Base-by-base conservation (phyloP, 2,329 filamentous ascomycete genomes). In the Monilinia vaccinii-corymbosi region DNA sequence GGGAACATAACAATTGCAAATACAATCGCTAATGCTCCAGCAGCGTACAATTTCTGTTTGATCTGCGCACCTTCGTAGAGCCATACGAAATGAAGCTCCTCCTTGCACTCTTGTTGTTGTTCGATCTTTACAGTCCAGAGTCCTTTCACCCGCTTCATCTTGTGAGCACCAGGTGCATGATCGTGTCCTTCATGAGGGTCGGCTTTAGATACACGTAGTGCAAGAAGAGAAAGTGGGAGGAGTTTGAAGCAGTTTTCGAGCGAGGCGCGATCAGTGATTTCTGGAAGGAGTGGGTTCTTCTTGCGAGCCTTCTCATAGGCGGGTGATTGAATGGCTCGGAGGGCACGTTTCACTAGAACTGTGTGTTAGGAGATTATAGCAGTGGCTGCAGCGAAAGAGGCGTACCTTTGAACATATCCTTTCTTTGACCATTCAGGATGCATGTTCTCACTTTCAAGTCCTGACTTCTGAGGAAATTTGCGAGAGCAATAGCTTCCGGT, bases 61-160 rank as follows among this genome's bases (percentile, higher is more conserved):
- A 93, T 84, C 76, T 97, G 93, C 60, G 89, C 86, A 21, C 93
- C 93, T 71, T 99, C 94, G 74, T 92, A 97, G 58, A 99, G 79
- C 91, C 93, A 99, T 62, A 93, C 87, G 72, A 97, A 99, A 79
- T 99, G 93, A 80, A 94, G 85, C 44, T 93, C 89, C 60, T 94
- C 89, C 52, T 77, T 77, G 60, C 87, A 87, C 70, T 97, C 93
- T 75, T 99, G 94, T 75, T 99, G 93, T 69, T 93, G 91, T 75
- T 97, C 92, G 67, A 99, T 93, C 72, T 86, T 87, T 63, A 99
- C 94, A 4, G 86, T 96, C 94, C 94, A 99, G 34, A 94, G 84
- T 31, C 94, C 94, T 81, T 99, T 99, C 71, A 94, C 81, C 57
- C 91, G 87, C 81, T 97, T 97, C 65, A 85, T 82, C 69, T 87